A percentile compares a stretch with the other conserved stretches of the same genome.
Evolutionary conservation across 129 eudicot genomes (phyloP).

Genomic region (Oenanthe sinensis): DNA sequence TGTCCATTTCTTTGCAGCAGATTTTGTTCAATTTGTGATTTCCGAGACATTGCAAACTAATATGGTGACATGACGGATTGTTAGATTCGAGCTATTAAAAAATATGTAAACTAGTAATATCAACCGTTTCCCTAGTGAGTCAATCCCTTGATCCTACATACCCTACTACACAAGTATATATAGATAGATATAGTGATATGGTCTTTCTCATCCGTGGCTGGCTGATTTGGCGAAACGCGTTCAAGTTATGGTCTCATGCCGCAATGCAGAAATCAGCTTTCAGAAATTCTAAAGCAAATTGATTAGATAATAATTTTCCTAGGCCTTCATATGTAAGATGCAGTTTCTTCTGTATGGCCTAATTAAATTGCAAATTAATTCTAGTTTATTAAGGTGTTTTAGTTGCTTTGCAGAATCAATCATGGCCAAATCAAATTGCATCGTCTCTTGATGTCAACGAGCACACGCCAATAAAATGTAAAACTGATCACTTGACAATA

Average conservation of each 20-base stretch:
- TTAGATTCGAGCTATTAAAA: background rate
- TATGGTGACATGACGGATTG: background rate
- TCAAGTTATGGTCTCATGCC: background rate
- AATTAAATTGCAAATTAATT: background rate
- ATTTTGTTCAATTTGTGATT: background rate
- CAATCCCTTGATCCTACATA: background rate
- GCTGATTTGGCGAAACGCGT: background rate
- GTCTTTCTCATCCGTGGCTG: background rate
- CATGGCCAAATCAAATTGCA: conserved; percentile 46
- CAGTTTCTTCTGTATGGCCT: background rate
- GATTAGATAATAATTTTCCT: background rate
- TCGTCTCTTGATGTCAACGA: conserved; percentile 49
- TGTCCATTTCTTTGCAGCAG: background rate
- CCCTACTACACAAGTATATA: background rate
- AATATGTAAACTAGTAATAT: background rate
- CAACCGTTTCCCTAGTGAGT: background rate
- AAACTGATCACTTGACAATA: conserved; percentile 54
- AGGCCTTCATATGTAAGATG: background rate
- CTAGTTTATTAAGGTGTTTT: background rate
- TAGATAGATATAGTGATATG: background rate
- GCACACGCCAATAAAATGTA: conserved; percentile 26
- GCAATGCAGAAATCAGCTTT: background rate
- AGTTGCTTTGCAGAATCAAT: conserved; percentile 43
- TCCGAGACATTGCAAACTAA: background rate
- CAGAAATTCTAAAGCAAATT: background rate